These are phyloP conservation scores for Tetrahymena borealis DNA, from an alignment of 73 alveolate species.

Conservation along the genomic window DNA sequence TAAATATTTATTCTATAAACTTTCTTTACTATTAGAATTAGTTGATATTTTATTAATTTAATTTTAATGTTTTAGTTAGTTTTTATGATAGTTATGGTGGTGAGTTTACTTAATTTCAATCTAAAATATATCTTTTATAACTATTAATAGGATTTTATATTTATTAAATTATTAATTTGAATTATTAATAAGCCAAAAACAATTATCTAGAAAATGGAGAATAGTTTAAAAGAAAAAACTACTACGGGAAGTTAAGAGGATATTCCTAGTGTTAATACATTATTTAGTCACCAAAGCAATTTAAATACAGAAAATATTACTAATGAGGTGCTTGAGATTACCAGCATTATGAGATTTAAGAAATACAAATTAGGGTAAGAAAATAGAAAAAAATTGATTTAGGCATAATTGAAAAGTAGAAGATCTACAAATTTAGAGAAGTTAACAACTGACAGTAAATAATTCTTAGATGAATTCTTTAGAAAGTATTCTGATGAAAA, in stretches of 20 bases:
- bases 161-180: background rate
- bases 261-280: too few relatives aligned
- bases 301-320: background rate
- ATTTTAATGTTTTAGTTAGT: too few relatives aligned
- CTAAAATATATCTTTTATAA: background rate
- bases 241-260: too few relatives aligned
- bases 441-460: background rate
- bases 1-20: too few relatives aligned
- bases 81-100: too few relatives aligned
- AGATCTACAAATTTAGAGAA: background rate
- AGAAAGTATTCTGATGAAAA: background rate
- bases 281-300: background rate
- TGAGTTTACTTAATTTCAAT: background rate
- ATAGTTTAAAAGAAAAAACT: too few relatives aligned
- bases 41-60: too few relatives aligned
- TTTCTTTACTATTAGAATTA: too few relatives aligned
- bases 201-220: too few relatives aligned
- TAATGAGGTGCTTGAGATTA: background rate
- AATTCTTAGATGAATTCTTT: background rate
- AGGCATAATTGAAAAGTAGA: background rate
- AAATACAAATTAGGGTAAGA: background rate
- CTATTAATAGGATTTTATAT: background rate
- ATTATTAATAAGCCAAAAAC: background rate
- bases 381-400: background rate
- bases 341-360: background rate